These are phyloP conservation scores for Nicotiana attenuata DNA, from an alignment of 257 asterid genomes.

Conservation along the genomic window DNA sequence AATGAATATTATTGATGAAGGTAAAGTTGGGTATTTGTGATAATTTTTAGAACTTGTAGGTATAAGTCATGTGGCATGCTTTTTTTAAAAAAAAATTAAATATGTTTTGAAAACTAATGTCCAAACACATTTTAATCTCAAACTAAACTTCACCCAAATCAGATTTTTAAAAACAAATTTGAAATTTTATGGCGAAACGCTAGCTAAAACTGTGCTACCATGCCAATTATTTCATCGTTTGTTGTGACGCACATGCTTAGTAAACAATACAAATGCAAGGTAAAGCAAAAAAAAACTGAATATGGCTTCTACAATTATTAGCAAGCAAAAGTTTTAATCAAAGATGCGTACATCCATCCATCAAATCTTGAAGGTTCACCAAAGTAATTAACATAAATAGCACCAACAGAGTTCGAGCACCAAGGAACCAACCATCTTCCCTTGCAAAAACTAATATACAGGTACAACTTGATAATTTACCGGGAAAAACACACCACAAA, in stretches of 20 bases:
- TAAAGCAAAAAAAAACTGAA: neutral
- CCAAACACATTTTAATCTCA: too few relatives aligned
- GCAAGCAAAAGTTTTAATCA: neutral
- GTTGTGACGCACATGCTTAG: neutral
- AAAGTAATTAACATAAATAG: neutral
- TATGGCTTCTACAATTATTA: neutral
- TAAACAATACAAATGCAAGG: neutral
- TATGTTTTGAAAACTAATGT: too few relatives aligned
- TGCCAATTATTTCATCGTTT: neutral
- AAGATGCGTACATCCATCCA: neutral
- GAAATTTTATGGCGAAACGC: too few relatives aligned
- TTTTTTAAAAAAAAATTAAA: too few relatives aligned
- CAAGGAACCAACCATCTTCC: constrained; percentile 13
- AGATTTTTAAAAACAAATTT: too few relatives aligned
- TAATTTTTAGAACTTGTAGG: too few relatives aligned
- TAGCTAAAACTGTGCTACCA: neutral
- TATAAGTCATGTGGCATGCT: too few relatives aligned
- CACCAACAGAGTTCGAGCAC: constrained; percentile 9
- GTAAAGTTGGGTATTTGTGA: too few relatives aligned
- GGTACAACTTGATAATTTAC: constrained; percentile 16
- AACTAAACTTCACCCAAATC: too few relatives aligned
- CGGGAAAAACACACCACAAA: neutral
- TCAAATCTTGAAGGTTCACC: neutral
- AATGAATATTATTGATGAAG: too few relatives aligned
- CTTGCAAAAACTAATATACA: constrained; percentile 29